These are phyloP conservation scores for Hypoxylon crocopeplum DNA, from an alignment of 495 filamentous ascomycete genomes.

Conservation along the genomic window DNA sequence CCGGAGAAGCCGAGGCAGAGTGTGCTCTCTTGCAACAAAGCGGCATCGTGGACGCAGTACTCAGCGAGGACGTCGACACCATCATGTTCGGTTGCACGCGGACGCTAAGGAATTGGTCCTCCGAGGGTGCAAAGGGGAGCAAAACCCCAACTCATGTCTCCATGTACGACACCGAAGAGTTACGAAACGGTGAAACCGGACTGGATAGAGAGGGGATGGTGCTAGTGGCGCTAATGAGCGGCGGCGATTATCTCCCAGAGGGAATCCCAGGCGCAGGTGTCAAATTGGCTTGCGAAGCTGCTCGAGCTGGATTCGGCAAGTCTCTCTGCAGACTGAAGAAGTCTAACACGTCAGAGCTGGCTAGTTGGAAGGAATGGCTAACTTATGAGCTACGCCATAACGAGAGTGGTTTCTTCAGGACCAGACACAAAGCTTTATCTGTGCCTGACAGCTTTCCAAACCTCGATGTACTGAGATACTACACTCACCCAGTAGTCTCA, in stretches of 20 bases:
- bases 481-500: conserved; percentile 85
- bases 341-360: conserved; percentile 59
- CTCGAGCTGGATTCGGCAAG: conserved; percentile 83
- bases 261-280: conserved; percentile 88
- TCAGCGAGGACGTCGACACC: conserved; percentile 97
- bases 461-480: conserved; percentile 78
- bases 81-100: conserved; percentile 92
- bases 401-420: conserved; percentile 80
- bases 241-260: conserved; percentile 91
- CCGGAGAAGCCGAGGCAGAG: conserved; percentile 96
- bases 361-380: conserved; percentile 77
- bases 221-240: conserved; percentile 91
- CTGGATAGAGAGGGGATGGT: conserved; percentile 91
- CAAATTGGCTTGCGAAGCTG: conserved; percentile 87
- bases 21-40: conserved; percentile 85
- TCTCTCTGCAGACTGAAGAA: conserved; percentile 69
- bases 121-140: conserved; percentile 66
- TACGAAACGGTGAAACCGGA: conserved; percentile 59
- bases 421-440: conserved; percentile 71
- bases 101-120: conserved; percentile 83
- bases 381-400: conserved; percentile 81
- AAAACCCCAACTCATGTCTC: conserved; percentile 86
- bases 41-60: conserved; percentile 90
- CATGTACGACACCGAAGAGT: conserved; percentile 66
- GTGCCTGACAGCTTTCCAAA: conserved; percentile 87